Conservation (phyloP, 1,139 yeast species). For the Lodderomyces orthopsilosis region DNA sequence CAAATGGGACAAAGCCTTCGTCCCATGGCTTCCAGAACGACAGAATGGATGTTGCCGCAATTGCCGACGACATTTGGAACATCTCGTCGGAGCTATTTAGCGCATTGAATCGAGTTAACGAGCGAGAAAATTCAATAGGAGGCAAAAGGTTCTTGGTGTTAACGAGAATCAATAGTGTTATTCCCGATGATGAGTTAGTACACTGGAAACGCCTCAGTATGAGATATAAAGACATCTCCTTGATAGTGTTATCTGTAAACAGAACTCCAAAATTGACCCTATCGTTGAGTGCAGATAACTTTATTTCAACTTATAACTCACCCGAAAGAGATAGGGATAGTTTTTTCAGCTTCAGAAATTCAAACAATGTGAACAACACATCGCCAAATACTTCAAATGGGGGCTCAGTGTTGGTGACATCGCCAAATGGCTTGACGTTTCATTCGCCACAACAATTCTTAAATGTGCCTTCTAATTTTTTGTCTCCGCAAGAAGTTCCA, state of each 20-base stretch:
- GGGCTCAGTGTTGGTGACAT: conserved; percentile 25
- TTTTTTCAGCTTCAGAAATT: conserved; percentile 18
- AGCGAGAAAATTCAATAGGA: conserved; percentile 17
- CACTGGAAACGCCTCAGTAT: conserved; percentile 72
- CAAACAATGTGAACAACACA: conserved; percentile 22
- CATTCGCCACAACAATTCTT: conserved; percentile 42
- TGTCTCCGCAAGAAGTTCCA: conserved; percentile 31
- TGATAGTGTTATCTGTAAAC: conserved; percentile 74
- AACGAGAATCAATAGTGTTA: conserved; percentile 66
- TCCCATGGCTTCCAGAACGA: not conserved
- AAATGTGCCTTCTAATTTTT: conserved; percentile 34
- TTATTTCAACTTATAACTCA: not conserved
- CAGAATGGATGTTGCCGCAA: conserved; percentile 28
- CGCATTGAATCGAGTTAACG: conserved; percentile 21
- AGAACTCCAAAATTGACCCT: conserved; percentile 58
- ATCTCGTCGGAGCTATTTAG: conserved; percentile 38
- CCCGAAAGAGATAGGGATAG: conserved; percentile 10
- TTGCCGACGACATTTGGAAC: conserved; percentile 42
- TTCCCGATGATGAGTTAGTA: conserved; percentile 75
- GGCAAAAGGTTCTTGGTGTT: conserved; percentile 65
- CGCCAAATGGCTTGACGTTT: conserved; percentile 33
- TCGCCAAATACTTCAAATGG: conserved; percentile 23
- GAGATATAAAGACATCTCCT: conserved; percentile 58
- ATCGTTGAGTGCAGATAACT: conserved; percentile 3
- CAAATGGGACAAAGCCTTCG: conserved; percentile 15